Conservation (phyloP, 2,329 filamentous ascomycete genomes). For the Fusarium newnesense region DNA sequence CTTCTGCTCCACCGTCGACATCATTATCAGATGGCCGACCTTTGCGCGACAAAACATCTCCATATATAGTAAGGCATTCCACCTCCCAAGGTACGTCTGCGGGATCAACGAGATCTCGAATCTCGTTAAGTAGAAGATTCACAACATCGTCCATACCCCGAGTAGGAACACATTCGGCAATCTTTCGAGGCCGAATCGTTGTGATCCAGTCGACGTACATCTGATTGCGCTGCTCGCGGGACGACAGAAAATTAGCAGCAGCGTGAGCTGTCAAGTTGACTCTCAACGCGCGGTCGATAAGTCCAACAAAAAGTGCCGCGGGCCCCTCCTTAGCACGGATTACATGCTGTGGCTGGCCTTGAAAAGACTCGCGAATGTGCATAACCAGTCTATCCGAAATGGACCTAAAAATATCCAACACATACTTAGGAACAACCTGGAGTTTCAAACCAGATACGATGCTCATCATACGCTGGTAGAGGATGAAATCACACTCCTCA, state of each 20-base stretch:
- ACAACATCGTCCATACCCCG: constrained; percentile 74
- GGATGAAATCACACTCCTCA: constrained; percentile 91
- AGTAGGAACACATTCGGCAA: constrained; percentile 71
- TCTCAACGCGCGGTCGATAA: constrained; percentile 86
- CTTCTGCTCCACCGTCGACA: constrained; percentile 37
- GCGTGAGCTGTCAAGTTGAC: constrained; percentile 96
- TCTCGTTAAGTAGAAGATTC: constrained; percentile 70
- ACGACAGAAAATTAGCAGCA: constrained; percentile 90
- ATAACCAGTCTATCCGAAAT: constrained; percentile 84
- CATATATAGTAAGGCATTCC: constrained; percentile 70
- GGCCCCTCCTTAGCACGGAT: constrained; percentile 88
- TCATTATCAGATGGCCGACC: constrained; percentile 51
- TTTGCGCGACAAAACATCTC: constrained; percentile 63
- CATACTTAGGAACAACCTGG: constrained; percentile 88
- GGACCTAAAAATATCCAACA: constrained; percentile 86
- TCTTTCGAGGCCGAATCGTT: constrained; percentile 69
- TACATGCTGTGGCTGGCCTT: constrained; percentile 85
- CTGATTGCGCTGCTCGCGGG: constrained; percentile 87
- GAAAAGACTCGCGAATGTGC: constrained; percentile 87
- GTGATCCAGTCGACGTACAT: constrained; percentile 95
- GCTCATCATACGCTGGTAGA: constrained; percentile 97
- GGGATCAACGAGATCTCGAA: constrained; percentile 77
- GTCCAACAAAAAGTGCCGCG: constrained; percentile 85
- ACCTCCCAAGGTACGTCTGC: constrained; percentile 73
- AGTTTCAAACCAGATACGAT: constrained; percentile 90